Conservation (phyloP, 345 rosid species). For the Geranium brycei region DNA sequence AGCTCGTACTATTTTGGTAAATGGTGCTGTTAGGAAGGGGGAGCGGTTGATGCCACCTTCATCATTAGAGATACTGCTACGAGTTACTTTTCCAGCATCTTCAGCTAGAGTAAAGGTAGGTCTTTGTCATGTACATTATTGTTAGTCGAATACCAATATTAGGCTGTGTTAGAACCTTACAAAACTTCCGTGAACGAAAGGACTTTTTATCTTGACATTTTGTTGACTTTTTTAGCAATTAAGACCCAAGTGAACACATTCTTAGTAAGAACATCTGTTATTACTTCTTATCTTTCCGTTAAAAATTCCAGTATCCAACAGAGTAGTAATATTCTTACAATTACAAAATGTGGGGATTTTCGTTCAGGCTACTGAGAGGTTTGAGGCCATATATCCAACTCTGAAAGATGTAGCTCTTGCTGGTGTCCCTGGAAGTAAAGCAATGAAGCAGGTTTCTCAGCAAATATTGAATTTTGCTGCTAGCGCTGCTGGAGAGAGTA, state of each 20-base stretch:
- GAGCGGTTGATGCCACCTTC: constrained; percentile 55
- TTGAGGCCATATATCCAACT: constrained; percentile 44
- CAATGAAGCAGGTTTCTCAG: constrained; percentile 50
- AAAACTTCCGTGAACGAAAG: no score
- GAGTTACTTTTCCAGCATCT: constrained; percentile 40
- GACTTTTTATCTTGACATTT: no score
- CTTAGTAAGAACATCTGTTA: neutral
- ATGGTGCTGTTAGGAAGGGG: constrained; percentile 54
- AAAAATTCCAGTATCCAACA: no score
- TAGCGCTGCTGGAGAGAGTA: constrained; percentile 55
- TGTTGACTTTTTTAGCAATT: neutral
- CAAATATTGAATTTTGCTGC: constrained; percentile 34
- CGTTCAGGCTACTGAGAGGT: constrained; percentile 54
- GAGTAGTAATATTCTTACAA: neutral
- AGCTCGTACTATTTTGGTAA: constrained; percentile 41
- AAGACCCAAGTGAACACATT: neutral
- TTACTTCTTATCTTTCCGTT: neutral
- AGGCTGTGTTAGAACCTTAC: no score
- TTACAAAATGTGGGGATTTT: neutral
- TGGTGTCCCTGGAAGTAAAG: constrained; percentile 53
- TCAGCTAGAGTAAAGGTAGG: constrained; percentile 42
- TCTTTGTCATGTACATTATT: neutral
- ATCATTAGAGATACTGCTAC: constrained; percentile 41
- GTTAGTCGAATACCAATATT: no score
- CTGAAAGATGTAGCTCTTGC: constrained; percentile 58